Percentiles rank a stretch among this genome's conserved stretches.
Evolutionary conservation across 768 basidiomycete species (phyloP).

Genomic region (Agrocybe chaxingu): DNA sequence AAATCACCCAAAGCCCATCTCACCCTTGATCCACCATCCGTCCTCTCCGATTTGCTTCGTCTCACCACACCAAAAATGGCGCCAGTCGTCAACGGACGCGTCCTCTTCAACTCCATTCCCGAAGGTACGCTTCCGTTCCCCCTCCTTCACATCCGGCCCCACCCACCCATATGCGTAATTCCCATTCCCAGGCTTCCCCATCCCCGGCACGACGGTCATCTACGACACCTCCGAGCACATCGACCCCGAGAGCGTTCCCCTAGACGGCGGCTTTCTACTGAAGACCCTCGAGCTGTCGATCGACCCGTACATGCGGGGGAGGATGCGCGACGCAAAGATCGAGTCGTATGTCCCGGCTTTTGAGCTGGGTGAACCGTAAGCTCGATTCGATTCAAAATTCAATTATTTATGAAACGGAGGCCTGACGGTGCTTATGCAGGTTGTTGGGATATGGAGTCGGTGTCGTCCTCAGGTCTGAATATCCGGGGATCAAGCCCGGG

Average conservation of each 20-base stretch:
- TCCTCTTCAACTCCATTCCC: conserved; percentile 35
- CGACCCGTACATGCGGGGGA: conserved; percentile 38
- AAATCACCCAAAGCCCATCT: too few species aligned
- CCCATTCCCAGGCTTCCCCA: conserved; percentile 28
- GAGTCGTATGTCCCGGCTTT: conserved; percentile 28
- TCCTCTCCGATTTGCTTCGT: not conserved
- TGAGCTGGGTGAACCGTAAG: conserved; percentile 34
- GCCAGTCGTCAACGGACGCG: conserved; percentile 29
- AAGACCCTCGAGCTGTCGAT: conserved; percentile 46
- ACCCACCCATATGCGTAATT: not conserved
- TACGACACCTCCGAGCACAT: conserved; percentile 44
- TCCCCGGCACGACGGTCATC: conserved; percentile 43
- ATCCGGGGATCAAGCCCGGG: conserved; percentile 28
- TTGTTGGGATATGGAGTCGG: conserved; percentile 35
- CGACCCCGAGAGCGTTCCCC: conserved; percentile 41
- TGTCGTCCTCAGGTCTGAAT: conserved; percentile 42
- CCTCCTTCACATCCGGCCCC: not conserved
- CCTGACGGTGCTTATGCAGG: conserved; percentile 10
- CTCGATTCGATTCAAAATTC: not conserved
- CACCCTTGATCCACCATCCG: too few species aligned
- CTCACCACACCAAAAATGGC: conserved; percentile 19
- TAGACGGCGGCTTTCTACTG: conserved; percentile 45
- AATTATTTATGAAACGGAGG: not conserved
- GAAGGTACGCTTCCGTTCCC: conserved; percentile 17
- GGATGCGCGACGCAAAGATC: conserved; percentile 30